phyloP scores from a whole-genome alignment of 2,329 filamentous ascomycete genomes.

The Thielaviopsis musarum region DNA sequence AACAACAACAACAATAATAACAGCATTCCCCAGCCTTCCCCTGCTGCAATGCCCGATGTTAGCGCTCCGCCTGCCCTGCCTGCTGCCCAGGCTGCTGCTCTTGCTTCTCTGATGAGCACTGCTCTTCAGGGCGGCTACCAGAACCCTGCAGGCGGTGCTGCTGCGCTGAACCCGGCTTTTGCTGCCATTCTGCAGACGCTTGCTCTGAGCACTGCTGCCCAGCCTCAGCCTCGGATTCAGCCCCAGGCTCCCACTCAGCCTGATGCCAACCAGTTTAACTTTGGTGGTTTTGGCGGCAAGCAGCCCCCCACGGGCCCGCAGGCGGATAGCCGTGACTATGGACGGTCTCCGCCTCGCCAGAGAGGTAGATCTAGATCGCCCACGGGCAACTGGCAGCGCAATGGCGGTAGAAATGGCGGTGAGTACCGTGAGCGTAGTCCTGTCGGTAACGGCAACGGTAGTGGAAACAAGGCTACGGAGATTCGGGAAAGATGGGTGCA shows the following conservation, averaged over 20 bases:
- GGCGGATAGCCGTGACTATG: constrained; percentile 13
- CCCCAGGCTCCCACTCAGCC: background rate
- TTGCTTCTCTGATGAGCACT: constrained; percentile 7
- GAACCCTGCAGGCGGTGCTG: background rate
- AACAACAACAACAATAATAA: background rate
- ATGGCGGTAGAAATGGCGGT: constrained; percentile 28
- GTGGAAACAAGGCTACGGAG: constrained; percentile 14
- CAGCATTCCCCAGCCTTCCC: constrained; percentile 14
- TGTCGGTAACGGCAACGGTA: constrained; percentile 19
- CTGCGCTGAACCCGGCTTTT: constrained; percentile 4
- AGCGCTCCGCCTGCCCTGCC: background rate
- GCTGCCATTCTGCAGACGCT: constrained; percentile 10
- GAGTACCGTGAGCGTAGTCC: constrained; percentile 55
- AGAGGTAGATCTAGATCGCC: constrained; percentile 51
- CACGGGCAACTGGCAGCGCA: constrained; percentile 19
- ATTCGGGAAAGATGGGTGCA: constrained; percentile 42
- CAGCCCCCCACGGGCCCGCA: constrained; percentile 10
- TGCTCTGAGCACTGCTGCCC: constrained; percentile 1
- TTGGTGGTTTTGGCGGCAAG: constrained; percentile 2
- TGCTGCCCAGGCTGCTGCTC: constrained; percentile 8
- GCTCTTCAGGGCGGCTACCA: constrained; percentile 4
- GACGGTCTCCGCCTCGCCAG: constrained; percentile 45
- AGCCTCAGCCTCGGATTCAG: background rate
- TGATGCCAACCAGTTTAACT: background rate
- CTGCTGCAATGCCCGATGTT: constrained; percentile 1